Evolutionary conservation across 2,329 filamentous ascomycete species (phyloP), one percentile per base, ranked within the genome.

Genomic region (Sporothrix dimorphospora): DNA sequence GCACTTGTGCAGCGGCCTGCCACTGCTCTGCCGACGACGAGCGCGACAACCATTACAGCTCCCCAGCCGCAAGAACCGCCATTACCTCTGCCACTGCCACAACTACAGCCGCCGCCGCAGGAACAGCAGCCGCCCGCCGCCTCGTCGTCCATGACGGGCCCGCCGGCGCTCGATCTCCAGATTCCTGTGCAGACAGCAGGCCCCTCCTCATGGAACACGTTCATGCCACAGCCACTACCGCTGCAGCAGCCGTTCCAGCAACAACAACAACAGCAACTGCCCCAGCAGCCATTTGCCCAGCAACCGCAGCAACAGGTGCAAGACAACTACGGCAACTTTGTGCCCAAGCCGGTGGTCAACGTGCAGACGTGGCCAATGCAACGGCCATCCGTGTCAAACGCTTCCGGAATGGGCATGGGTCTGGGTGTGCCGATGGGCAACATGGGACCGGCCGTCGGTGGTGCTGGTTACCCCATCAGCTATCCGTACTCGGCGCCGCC

Each of bases 401-500:
- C 47, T 6, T 24, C 47, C 3, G 34, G 67, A 30, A 16, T 34
- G 42, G 51, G 59, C 19, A 12, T 21, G 19, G 42, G 27, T 6
- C 14, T 38, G n/a, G 14, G 34, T 14, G 42, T 21, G 40, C 38
- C 24, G 21, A 24, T 27, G 30, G 38, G 67, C 47, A 30, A 11
- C 42, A 49, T 19, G 45, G 38, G 40, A 1, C 12, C 11, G 11
- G 49, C n/a, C 19, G 65, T 38, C 27, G 16, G 30, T 14, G 30
- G 45, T 16, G n/a, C 30, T 16, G 24, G 69, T 24, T 12, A 71
- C 8, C 21, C 76, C 1, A 49, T 73, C 16, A 81, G 79, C 4
- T 82, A 83, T 74, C 82, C 84, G 1, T 82, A 80, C 70, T 85
- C 84, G 9, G 83, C 82, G 34, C 72, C 71, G 38, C 34, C 57